These are phyloP conservation scores for Trichomonascaceae sp. DNA, from an alignment of 1,139 yeast species.

Conservation along the genomic window DNA sequence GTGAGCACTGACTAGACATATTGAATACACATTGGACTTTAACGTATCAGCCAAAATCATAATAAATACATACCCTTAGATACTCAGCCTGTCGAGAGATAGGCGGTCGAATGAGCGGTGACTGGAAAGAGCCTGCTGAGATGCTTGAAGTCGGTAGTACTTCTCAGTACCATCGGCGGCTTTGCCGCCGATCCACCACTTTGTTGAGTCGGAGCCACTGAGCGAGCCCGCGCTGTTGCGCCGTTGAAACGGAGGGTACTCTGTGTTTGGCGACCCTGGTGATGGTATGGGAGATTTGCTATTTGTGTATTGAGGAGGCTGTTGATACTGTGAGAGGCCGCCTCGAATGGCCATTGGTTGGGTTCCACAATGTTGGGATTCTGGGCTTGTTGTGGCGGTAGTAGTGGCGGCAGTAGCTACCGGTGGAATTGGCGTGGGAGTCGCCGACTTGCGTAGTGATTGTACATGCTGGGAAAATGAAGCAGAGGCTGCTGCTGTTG, in stretches of 20 bases:
- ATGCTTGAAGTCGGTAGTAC: constrained; percentile 16
- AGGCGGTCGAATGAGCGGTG: constrained; percentile 19
- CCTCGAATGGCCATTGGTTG: too few species aligned
- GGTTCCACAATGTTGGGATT: too few species aligned
- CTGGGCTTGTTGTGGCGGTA: too few species aligned
- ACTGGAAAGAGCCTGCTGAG: constrained; percentile 17
- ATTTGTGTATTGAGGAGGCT: too few species aligned
- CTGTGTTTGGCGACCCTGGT: background rate
- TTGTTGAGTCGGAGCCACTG: constrained; percentile 12
- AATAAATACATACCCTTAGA: constrained; percentile 7
- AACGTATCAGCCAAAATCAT: background rate
- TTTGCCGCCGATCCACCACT: constrained; percentile 24
- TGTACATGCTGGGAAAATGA: too few species aligned
- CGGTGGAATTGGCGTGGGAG: too few species aligned
- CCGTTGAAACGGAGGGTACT: constrained; percentile 7
- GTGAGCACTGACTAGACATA: constrained; percentile 1
- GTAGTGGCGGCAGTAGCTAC: too few species aligned
- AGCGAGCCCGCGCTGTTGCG: constrained; percentile 10
- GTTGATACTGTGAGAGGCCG: too few species aligned
- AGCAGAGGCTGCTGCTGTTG: too few species aligned
- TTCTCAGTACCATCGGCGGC: constrained; percentile 21
- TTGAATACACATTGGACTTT: too few species aligned
- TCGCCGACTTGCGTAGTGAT: too few species aligned
- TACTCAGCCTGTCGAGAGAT: constrained; percentile 19
- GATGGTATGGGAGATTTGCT: too few species aligned